A percentile compares a stretch with the other conserved stretches of the same genome.
Evolutionary conservation across 2,329 filamentous ascomycete genomes (phyloP).

Genomic region (Neocatenulostroma microsporum): DNA sequence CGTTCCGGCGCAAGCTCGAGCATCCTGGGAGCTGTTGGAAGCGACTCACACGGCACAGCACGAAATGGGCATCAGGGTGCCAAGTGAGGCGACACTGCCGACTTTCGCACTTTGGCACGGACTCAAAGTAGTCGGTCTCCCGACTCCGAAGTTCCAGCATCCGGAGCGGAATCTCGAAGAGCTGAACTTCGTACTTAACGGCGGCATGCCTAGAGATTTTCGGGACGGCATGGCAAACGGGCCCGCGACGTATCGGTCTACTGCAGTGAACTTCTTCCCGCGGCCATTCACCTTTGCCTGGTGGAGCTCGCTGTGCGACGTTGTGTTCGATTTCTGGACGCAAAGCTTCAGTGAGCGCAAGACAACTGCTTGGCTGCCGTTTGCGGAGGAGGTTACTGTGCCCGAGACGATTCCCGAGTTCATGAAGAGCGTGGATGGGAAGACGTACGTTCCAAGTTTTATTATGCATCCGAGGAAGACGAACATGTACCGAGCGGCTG

Average conservation of each 20-base stretch:
- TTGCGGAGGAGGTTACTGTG: constrained; percentile 7
- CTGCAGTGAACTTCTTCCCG: constrained; percentile 23
- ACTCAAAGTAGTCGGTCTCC: too few species aligned
- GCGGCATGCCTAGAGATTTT: too few species aligned
- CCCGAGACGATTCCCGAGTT: constrained; percentile 22
- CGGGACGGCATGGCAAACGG: too few species aligned
- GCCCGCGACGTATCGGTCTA: too few species aligned
- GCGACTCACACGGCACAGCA: constrained; percentile 30
- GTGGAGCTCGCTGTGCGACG: constrained; percentile 28
- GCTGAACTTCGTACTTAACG: too few species aligned
- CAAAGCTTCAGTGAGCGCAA: too few species aligned
- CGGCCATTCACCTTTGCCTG: constrained; percentile 22
- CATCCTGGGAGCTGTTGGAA: constrained; percentile 27
- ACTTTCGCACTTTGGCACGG: too few species aligned
- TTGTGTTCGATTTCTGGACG: constrained; percentile 31
- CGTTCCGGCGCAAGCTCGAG: constrained; percentile 32
- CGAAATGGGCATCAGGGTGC: too few species aligned
- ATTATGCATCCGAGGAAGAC: constrained; percentile 35
- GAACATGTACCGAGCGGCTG: constrained; percentile 8
- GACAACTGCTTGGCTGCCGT: too few species aligned
- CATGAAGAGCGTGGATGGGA: constrained; percentile 21
- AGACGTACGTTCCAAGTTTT: constrained; percentile 31
- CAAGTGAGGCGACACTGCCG: too few species aligned
- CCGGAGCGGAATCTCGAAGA: too few species aligned
- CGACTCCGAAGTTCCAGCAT: too few species aligned